Percentiles rank a stretch among this genome's conserved stretches.
Conservation (phyloP, 805 yeast species). For the Priceomyces medius region DNA sequence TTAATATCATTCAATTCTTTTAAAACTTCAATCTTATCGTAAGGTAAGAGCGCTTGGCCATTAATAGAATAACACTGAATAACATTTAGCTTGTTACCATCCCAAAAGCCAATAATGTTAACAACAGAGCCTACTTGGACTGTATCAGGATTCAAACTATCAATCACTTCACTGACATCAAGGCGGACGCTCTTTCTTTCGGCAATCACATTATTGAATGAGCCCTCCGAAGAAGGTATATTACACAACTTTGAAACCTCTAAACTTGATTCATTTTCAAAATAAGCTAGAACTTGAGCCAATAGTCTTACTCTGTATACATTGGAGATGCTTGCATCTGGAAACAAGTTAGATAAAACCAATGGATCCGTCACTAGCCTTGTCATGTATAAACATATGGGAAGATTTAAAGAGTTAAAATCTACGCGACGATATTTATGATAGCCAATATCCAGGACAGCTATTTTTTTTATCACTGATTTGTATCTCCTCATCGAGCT, state of each 20-base stretch:
- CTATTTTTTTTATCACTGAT: neutral
- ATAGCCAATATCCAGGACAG: slow-evolving; percentile 1
- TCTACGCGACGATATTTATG: neutral
- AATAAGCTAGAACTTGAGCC: slow-evolving; percentile 27
- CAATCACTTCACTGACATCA: slow-evolving; percentile 11
- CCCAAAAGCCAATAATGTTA: slow-evolving; percentile 28
- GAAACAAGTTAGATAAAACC: slow-evolving; percentile 16
- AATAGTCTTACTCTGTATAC: slow-evolving; percentile 25
- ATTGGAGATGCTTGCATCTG: slow-evolving; percentile 21
- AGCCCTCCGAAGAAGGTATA: slow-evolving; percentile 1
- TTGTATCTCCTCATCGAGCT: neutral
- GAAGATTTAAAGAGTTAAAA: too few species aligned
- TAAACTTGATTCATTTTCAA: slow-evolving; percentile 11
- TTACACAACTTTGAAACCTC: slow-evolving; percentile 18
- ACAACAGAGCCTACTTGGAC: slow-evolving; percentile 25
- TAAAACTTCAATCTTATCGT: slow-evolving; percentile 13
- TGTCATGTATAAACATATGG: slow-evolving; percentile 24
- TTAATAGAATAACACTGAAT: slow-evolving; percentile 21
- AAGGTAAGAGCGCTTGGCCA: slow-evolving; percentile 9
- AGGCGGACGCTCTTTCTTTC: slow-evolving; percentile 4
- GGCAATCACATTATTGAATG: neutral
- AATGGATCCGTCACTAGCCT: slow-evolving; percentile 28
- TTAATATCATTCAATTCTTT: slow-evolving; percentile 14
- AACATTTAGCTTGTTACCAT: slow-evolving; percentile 25
- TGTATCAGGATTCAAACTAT: slow-evolving; percentile 8